Percentiles rank a stretch among this genome's conserved stretches.
Conservation (phyloP, 2,329 filamentous ascomycete genomes). For the Elsinoe ampelina region DNA sequence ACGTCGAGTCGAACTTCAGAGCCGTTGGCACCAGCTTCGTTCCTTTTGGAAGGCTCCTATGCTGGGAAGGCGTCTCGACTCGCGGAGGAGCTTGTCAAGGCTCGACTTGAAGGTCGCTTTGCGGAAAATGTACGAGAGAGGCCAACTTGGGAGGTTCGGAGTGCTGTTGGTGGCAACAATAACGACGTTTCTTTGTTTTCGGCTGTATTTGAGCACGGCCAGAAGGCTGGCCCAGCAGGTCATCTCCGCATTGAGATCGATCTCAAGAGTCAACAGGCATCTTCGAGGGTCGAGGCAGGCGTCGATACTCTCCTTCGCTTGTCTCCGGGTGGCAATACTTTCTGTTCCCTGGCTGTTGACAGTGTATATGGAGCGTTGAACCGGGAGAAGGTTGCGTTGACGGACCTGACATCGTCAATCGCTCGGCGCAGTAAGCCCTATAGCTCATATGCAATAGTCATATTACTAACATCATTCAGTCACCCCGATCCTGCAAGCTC, state of each 20-base stretch:
- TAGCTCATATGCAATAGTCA: neutral
- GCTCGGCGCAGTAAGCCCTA: constrained; percentile 57
- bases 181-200: constrained; percentile 49
- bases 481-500: constrained; percentile 59
- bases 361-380: constrained; percentile 63
- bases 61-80: constrained; percentile 68
- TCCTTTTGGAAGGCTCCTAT: constrained; percentile 64
- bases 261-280: constrained; percentile 27
- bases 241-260: constrained; percentile 63
- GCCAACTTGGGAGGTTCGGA: constrained; percentile 69
- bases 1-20: constrained; percentile 5
- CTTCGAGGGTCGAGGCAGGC: constrained; percentile 33
- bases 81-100: constrained; percentile 78
- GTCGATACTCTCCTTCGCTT: constrained; percentile 64
- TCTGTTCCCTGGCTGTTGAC: constrained; percentile 48
- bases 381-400: constrained; percentile 61
- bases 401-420: constrained; percentile 66
- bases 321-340: constrained; percentile 43
- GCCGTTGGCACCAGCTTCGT: constrained; percentile 26
- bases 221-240: constrained; percentile 59
- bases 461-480: constrained; percentile 44
- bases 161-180: constrained; percentile 47
- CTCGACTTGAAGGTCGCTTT: constrained; percentile 76
- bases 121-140: constrained; percentile 74
- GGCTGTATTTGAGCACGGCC: constrained; percentile 65